Conservation (phyloP, 768 basidiomycete genomes). For the Mycena belliarum region DNA sequence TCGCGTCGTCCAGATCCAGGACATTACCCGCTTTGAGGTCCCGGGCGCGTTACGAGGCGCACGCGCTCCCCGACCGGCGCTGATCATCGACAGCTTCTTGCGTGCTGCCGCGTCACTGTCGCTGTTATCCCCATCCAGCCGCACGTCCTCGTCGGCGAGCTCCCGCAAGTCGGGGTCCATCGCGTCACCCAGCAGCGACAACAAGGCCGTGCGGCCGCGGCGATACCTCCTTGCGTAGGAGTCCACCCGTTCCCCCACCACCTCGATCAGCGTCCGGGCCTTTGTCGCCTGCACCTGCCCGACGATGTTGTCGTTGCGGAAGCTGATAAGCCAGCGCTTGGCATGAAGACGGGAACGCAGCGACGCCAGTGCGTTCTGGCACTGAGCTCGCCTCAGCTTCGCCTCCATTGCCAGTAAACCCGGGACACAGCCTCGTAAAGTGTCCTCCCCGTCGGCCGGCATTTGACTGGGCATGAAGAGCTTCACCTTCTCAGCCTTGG, state of each 20-base stretch:
- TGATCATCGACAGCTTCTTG: neutral
- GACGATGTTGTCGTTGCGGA: neutral
- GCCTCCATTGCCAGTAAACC: neutral
- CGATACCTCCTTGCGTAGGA: neutral
- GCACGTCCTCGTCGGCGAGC: neutral
- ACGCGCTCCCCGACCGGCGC: neutral
- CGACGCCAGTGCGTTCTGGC: neutral
- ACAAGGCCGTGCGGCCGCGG: neutral
- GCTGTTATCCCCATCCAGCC: neutral
- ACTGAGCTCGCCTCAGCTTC: neutral
- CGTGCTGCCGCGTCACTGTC: neutral
- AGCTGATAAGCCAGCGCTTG: slow-evolving; percentile 2
- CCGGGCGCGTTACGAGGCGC: neutral
- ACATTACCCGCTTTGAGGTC: neutral
- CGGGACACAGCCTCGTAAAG: neutral
- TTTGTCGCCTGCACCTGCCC: neutral
- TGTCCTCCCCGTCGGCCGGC: neutral
- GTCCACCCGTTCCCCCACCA: neutral
- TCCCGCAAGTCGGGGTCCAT: neutral
- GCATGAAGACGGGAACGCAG: slow-evolving; percentile 2
- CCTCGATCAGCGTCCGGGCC: neutral
- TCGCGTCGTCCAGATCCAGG: neutral
- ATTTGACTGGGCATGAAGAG: neutral
- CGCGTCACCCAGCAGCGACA: neutral
- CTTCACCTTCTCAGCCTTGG: neutral